These are phyloP conservation scores for Mucor irregularis DNA, from an alignment of 371 early-diverging fungal species.

Conservation along the genomic window DNA sequence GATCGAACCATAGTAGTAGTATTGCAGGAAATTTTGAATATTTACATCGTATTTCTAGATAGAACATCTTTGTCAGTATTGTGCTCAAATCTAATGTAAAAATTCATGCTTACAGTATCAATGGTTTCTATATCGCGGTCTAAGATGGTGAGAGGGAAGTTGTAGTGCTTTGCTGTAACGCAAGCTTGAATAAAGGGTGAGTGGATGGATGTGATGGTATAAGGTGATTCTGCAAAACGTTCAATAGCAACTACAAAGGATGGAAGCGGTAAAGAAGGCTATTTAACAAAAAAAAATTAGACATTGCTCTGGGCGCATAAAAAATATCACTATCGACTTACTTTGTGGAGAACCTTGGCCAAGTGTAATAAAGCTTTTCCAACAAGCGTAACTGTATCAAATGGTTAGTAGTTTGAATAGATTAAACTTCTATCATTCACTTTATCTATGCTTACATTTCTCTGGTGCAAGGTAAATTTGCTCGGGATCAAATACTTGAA, in stretches of 20 bases:
- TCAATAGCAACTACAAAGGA: conserved; percentile 43
- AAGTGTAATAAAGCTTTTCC: conserved; percentile 49
- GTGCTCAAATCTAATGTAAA: not conserved
- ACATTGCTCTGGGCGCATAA: too few species aligned
- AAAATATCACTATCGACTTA: conserved; percentile 7
- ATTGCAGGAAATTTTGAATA: conserved; percentile 65
- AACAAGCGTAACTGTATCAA: conserved; percentile 40
- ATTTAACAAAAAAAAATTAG: not conserved
- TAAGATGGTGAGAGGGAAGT: conserved; percentile 57
- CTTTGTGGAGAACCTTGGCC: conserved; percentile 29
- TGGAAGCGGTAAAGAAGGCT: conserved; percentile 49
- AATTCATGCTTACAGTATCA: conserved; percentile 38
- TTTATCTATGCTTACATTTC: conserved; percentile 33
- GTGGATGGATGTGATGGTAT: conserved; percentile 61
- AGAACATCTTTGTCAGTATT: not conserved
- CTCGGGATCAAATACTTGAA: conserved; percentile 45
- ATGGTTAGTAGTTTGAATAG: not conserved
- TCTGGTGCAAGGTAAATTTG: conserved; percentile 44
- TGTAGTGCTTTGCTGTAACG: conserved; percentile 63
- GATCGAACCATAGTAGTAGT: conserved; percentile 82
- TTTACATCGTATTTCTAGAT: conserved; percentile 29
- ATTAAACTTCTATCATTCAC: not conserved
- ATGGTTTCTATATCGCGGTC: conserved; percentile 59
- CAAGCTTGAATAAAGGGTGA: conserved; percentile 55
- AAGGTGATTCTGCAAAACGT: conserved; percentile 29